These are phyloP conservation scores for Rhizopus stolonifer DNA, from an alignment of 371 early-diverging fungal genomes.

Conservation along the genomic window DNA sequence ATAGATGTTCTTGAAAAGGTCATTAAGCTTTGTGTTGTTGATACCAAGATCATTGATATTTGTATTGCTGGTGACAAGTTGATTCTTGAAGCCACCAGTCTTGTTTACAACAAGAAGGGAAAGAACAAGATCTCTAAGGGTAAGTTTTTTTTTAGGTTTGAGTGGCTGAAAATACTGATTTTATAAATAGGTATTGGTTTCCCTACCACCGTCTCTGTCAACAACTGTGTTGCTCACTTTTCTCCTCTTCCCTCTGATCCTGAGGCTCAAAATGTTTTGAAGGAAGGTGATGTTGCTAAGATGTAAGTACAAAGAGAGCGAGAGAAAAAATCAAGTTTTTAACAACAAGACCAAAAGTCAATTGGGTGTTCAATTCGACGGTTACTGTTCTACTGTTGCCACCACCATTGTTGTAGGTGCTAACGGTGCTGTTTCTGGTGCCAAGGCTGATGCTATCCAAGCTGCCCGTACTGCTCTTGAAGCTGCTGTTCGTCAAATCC, in stretches of 20 bases:
- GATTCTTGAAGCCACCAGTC: conserved; percentile 59
- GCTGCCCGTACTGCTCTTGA: conserved; percentile 87
- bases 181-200: conserved; percentile 74
- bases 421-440: conserved; percentile 80
- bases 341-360: too few relatives aligned
- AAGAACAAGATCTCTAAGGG: conserved; percentile 70
- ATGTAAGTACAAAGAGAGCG: conserved; percentile 54
- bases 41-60: conserved; percentile 75
- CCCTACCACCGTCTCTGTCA: conserved; percentile 85
- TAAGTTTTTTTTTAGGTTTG: too few relatives aligned
- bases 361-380: conserved; percentile 95
- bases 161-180: conserved; percentile 15
- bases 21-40: conserved; percentile 68
- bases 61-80: conserved; percentile 82
- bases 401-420: conserved; percentile 91
- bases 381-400: conserved; percentile 85
- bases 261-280: conserved; percentile 58
- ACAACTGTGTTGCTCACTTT: conserved; percentile 86
- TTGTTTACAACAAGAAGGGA: conserved; percentile 49
- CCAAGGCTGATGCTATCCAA: conserved; percentile 85
- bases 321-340: too few relatives aligned
- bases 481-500: conserved; percentile 82
- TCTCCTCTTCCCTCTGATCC: conserved; percentile 72
- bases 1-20: conserved; percentile 71
- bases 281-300: conserved; percentile 87